These are phyloP conservation scores for Myxozyma lipomycoides DNA, from an alignment of 805 yeast species.

Conservation along the genomic window DNA sequence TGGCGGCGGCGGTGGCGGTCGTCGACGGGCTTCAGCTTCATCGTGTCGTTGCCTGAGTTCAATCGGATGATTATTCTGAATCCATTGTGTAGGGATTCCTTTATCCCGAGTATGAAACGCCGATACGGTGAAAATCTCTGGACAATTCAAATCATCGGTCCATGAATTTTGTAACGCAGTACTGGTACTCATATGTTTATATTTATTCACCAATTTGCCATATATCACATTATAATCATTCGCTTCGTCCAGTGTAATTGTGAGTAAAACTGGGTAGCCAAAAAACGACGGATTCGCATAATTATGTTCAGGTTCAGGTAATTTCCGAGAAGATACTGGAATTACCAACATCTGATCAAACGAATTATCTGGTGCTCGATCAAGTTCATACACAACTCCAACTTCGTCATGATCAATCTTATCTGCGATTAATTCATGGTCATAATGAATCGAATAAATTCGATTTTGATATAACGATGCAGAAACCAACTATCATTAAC, in stretches of 20 bases:
- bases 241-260: conserved; percentile 50
- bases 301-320: conserved; percentile 31
- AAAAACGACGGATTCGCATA: conserved; percentile 43
- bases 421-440: conserved; percentile 55
- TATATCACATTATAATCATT: conserved; percentile 56
- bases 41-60: conserved; percentile 10
- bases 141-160: neutral
- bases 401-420: conserved; percentile 60
- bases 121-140: conserved; percentile 13
- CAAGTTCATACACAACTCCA: conserved; percentile 59
- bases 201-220: conserved; percentile 44
- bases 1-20: neutral
- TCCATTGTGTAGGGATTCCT: conserved; percentile 8
- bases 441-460: conserved; percentile 59
- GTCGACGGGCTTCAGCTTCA: conserved; percentile 1
- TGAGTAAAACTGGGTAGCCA: conserved; percentile 74
- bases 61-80: neutral
- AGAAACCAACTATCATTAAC: conserved; percentile 41
- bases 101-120: neutral
- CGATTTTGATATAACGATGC: conserved; percentile 63
- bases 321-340: conserved; percentile 18
- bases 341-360: conserved; percentile 10
- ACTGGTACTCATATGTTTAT: conserved; percentile 23
- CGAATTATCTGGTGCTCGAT: conserved; percentile 33
- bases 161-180: conserved; percentile 1